A percentile compares a stretch with the other conserved stretches of the same genome.
Conservation (phyloP, 371 early-diverging fungal species). For the Mucor saturninus region DNA sequence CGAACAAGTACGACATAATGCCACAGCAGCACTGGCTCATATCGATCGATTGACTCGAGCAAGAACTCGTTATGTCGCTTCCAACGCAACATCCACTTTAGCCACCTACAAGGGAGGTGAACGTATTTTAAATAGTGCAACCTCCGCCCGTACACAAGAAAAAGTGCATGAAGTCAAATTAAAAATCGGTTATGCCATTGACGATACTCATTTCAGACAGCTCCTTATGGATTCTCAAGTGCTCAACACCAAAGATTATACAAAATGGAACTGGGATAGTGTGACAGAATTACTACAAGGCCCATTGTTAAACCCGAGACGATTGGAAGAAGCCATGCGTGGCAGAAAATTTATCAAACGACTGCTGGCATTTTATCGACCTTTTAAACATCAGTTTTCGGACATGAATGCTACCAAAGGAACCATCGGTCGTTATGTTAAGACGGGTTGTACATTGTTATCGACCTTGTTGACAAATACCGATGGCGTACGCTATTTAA, state of each 20-base stretch:
- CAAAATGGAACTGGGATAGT: slow-evolving; percentile 86
- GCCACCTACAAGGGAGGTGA: slow-evolving; percentile 28
- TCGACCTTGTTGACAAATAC: slow-evolving; percentile 61
- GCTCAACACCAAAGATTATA: slow-evolving; percentile 72
- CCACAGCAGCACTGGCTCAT: slow-evolving; percentile 74
- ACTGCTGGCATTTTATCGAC: slow-evolving; percentile 77
- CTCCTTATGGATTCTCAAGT: slow-evolving; percentile 77
- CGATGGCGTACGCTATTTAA: slow-evolving; percentile 73
- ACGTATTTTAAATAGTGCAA: slow-evolving; percentile 17
- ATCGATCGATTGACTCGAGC: slow-evolving; percentile 69
- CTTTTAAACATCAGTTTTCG: slow-evolving; percentile 75
- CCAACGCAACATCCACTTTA: slow-evolving; percentile 13
- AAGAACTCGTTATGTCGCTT: slow-evolving; percentile 33
- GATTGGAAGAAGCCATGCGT: slow-evolving; percentile 81
- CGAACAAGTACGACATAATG: slow-evolving; percentile 75
- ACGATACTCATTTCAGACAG: slow-evolving; percentile 73
- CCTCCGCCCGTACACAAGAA: slow-evolving; percentile 43
- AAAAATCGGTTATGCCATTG: slow-evolving; percentile 75
- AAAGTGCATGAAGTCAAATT: slow-evolving; percentile 73
- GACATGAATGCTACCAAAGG: slow-evolving; percentile 61
- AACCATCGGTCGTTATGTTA: slow-evolving; percentile 57
- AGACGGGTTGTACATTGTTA: slow-evolving; percentile 70
- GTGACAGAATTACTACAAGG: slow-evolving; percentile 79
- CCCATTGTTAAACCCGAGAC: slow-evolving; percentile 70
- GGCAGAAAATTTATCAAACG: slow-evolving; percentile 79